These are phyloP conservation scores for Hibiscus syriacus DNA, from an alignment of 345 rosid species.

Conservation along the genomic window DNA sequence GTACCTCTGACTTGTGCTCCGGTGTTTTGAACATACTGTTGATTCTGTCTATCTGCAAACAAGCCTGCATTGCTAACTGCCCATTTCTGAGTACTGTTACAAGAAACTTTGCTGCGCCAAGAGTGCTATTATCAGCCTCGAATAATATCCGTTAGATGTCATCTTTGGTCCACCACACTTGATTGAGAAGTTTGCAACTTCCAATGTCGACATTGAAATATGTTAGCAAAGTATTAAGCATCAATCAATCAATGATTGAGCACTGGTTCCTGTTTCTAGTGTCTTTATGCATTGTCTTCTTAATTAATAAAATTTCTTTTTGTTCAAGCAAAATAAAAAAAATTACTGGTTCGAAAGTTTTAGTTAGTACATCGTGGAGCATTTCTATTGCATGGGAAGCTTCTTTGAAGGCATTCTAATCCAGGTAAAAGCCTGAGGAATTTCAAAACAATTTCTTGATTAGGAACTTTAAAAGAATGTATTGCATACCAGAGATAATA, in stretches of 20 bases:
- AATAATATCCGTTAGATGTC: slow-evolving; percentile 20
- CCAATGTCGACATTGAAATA: not conserved
- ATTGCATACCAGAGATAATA: not conserved
- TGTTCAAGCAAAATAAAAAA: too few relatives aligned
- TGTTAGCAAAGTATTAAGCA: not conserved
- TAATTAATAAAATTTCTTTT: too few relatives aligned
- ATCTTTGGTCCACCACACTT: slow-evolving; percentile 26
- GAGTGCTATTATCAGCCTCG: slow-evolving; percentile 26
- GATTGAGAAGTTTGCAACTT: slow-evolving; percentile 27
- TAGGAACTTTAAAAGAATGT: not conserved
- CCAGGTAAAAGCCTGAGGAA: slow-evolving; percentile 25
- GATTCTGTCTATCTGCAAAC: slow-evolving; percentile 31
- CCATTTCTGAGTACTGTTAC: slow-evolving; percentile 39
- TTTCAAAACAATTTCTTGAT: slow-evolving; percentile 5
- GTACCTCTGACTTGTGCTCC: slow-evolving; percentile 26
- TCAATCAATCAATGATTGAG: too few relatives aligned
- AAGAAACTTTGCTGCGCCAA: not conserved
- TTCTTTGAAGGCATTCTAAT: slow-evolving; percentile 32
- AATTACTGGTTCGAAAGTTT: not conserved
- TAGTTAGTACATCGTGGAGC: slow-evolving; percentile 17
- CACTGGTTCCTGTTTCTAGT: too few relatives aligned
- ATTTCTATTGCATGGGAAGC: slow-evolving; percentile 25
- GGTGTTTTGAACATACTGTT: slow-evolving; percentile 18
- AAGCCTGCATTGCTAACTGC: slow-evolving; percentile 51
- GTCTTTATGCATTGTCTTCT: too few relatives aligned